Conservation (phyloP, 495 filamentous ascomycete species). For the Penicillium canescens region DNA sequence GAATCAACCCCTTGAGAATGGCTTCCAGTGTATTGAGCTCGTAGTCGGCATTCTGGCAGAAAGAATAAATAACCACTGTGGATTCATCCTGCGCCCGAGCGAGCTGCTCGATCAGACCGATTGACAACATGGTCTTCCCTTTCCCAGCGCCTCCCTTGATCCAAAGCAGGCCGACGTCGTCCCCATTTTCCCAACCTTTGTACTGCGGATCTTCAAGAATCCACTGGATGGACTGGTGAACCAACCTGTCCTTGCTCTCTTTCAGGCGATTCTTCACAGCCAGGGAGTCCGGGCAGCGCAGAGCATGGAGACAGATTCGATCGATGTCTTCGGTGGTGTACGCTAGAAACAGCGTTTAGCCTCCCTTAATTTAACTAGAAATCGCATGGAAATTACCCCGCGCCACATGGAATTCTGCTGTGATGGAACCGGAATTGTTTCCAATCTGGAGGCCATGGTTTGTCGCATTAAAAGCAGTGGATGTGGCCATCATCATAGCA, state of each 20-base stretch:
- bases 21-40: conserved; percentile 37
- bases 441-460: too few species aligned
- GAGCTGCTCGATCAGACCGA: conserved; percentile 35
- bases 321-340: not conserved
- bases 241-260: conserved; percentile 37
- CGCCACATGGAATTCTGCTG: too few species aligned
- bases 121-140: conserved; percentile 51
- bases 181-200: conserved; percentile 26
- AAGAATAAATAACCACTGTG: conserved; percentile 39
- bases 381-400: too few species aligned
- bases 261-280: conserved; percentile 40
- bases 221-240: conserved; percentile 38
- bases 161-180: conserved; percentile 39
- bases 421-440: too few species aligned
- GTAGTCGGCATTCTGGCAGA: conserved; percentile 43
- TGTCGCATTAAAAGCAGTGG: too few species aligned
- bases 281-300: conserved; percentile 17
- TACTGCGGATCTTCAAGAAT: conserved; percentile 38
- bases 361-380: too few species aligned
- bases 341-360: too few species aligned
- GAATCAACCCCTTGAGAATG: conserved; percentile 37
- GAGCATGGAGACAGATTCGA: not conserved
- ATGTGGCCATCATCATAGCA: too few species aligned
- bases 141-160: conserved; percentile 49
- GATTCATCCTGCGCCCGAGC: not conserved